Evolutionary conservation across 352 stramenopile genomes (phyloP), one percentile per base, ranked within the genome.

Genomic region (Pythium angustatum): DNA sequence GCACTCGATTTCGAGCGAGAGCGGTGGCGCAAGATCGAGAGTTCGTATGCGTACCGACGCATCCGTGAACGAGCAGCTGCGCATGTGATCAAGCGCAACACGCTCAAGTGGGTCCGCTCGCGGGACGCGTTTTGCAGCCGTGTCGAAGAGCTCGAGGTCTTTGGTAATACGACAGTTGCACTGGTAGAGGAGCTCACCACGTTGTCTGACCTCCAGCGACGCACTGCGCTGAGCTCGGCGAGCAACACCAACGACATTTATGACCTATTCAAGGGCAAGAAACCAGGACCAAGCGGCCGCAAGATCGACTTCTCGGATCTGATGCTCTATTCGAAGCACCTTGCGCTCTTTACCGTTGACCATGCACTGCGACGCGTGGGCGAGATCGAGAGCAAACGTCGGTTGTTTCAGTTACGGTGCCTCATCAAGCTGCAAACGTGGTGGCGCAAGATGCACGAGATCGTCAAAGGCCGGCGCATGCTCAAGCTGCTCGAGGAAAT

Each of bases 271-370:
- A 79, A 73, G 36, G 66, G 59, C 7, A 64, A 64, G 26, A 34
- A 31, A 28, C 12, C 14, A 17, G 22, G 38, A 17, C 30, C 30
- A 2, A 51, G 68, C 11, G 58, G 73, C 19, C 57, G 58, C 17
- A 74, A 61, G 38, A 90, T 91, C 22, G 69, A 71, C 9, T 87
- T 91, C 41, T 68, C 60, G 14, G 77, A 89, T 28, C 59, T 91
- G 5, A 81, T 90, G 53, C 76, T 78, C 5, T 91, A 85, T 45
- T 77, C 79, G 26, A 88, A 89, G 58, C 77, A 91, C 69, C 64
- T 91, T 38, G 80, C 80, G 19, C 58, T 90, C 28, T 90, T 85
- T 41, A 74, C 83, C 1, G 76, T 91, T 1, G 83, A 91, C 49
- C 75, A 91, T 26, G 83, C 80, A 11, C 52, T 91, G 12, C 77